Evolutionary conservation across 1,284 basidiomycete species (phyloP).

Genomic region (Bjerkandera adusta): DNA sequence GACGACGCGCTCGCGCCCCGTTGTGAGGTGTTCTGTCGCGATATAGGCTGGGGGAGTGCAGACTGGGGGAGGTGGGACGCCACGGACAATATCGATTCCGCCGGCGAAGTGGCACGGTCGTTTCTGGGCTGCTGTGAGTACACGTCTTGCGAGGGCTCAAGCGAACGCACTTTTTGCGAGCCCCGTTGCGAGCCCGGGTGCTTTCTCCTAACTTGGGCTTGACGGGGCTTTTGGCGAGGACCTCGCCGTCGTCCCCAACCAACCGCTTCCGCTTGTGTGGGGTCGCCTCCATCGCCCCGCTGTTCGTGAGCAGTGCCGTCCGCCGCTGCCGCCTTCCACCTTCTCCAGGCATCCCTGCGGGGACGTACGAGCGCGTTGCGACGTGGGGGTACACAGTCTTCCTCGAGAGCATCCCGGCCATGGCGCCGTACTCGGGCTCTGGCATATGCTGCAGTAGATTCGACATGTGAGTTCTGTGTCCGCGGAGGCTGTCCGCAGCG

Average conservation of each 20-base stretch:
- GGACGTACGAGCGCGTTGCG: constrained; percentile 62
- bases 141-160: background rate
- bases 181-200: constrained; percentile 43
- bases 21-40: constrained; percentile 22
- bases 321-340: constrained; percentile 51
- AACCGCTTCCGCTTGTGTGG: constrained; percentile 62
- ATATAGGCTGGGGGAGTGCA: constrained; percentile 10
- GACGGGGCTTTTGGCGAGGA: constrained; percentile 38
- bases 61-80: constrained; percentile 48
- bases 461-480: constrained; percentile 70
- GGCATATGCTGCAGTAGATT: constrained; percentile 66
- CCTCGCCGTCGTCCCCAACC: constrained; percentile 50
- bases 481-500: constrained; percentile 86
- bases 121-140: constrained; percentile 31
- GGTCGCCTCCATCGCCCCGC: constrained; percentile 34
- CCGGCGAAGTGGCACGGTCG: constrained; percentile 65
- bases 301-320: constrained; percentile 31
- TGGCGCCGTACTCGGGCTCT: constrained; percentile 39
- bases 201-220: constrained; percentile 39
- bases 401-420: constrained; percentile 46
- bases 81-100: constrained; percentile 69
- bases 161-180: constrained; percentile 54
- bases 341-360: constrained; percentile 50
- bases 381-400: constrained; percentile 75
- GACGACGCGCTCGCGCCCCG: constrained; percentile 25